Conservation (phyloP, 1,139 yeast genomes). For the Lipomyces yarrowii region DNA sequence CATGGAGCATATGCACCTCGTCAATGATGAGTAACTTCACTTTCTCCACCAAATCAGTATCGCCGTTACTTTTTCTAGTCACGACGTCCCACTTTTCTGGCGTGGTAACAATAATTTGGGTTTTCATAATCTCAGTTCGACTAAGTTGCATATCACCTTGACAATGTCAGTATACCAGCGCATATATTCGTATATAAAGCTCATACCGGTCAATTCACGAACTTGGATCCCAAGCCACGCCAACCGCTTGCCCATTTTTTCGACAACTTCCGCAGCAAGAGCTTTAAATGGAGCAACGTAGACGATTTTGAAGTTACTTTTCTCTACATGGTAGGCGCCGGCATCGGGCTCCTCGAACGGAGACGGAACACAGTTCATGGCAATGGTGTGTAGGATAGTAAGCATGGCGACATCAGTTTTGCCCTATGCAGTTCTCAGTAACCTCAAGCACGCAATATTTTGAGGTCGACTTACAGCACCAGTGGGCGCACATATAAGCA, state of each 20-base stretch:
- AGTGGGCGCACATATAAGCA: slow-evolving; percentile 98
- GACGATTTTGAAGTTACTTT: slow-evolving; percentile 83
- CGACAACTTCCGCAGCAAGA: slow-evolving; percentile 95
- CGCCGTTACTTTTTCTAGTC: slow-evolving; percentile 80
- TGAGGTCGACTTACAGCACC: slow-evolving; percentile 59
- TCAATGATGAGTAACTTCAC: slow-evolving; percentile 87
- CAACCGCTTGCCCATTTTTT: slow-evolving; percentile 76
- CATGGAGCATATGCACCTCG: slow-evolving; percentile 95
- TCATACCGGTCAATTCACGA: slow-evolving; percentile 78
- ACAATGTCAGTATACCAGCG: neutral
- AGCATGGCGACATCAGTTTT: slow-evolving; percentile 95
- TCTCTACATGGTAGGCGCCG: slow-evolving; percentile 61
- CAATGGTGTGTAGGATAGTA: slow-evolving; percentile 78
- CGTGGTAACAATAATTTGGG: slow-evolving; percentile 93
- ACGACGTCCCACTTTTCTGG: slow-evolving; percentile 99
- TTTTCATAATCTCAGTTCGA: slow-evolving; percentile 74
- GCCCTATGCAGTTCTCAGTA: slow-evolving; percentile 50
- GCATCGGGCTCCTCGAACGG: slow-evolving; percentile 35
- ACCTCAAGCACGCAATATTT: neutral
- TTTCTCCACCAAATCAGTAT: slow-evolving; percentile 80
- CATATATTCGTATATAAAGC: slow-evolving; percentile 6
- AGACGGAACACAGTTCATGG: slow-evolving; percentile 56
- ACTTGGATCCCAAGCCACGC: slow-evolving; percentile 86
- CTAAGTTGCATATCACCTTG: slow-evolving; percentile 82
- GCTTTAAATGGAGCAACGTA: slow-evolving; percentile 98